phyloP scores from a whole-genome alignment of 2,329 filamentous ascomycete genomes.

The Hymenoscyphus linearis region DNA sequence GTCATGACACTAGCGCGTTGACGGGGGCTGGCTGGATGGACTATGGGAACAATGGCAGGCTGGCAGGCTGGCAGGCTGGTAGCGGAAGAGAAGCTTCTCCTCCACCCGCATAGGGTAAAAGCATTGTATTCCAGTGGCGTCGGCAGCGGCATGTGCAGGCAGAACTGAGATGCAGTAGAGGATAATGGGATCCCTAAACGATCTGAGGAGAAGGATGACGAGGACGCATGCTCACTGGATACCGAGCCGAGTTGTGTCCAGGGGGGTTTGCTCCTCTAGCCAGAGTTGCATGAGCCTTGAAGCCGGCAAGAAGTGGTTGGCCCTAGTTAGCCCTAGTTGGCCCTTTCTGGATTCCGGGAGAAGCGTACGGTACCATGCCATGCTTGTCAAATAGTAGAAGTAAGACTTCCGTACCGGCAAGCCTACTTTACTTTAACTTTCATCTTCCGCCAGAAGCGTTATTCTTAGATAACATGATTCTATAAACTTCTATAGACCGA shows the following conservation, averaged over 20 bases:
- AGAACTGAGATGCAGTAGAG: not conserved
- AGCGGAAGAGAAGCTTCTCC: not conserved
- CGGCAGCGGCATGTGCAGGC: slow-evolving; percentile 1
- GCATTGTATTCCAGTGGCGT: slow-evolving; percentile 1
- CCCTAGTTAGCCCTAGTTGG: too few relatives aligned
- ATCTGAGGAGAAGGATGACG: not conserved
- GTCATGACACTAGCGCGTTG: not conserved
- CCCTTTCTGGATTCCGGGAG: slow-evolving; percentile 1
- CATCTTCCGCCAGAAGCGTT: not conserved
- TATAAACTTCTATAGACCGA: too few relatives aligned
- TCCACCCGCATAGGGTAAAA: not conserved
- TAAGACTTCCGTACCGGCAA: not conserved
- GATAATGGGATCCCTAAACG: not conserved
- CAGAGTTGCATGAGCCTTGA: not conserved
- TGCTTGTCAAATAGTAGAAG: not conserved
- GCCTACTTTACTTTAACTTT: not conserved
- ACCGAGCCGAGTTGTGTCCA: slow-evolving; percentile 3
- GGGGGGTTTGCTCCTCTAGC: not conserved
- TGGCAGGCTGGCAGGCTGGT: too few relatives aligned
- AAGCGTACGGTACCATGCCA: not conserved
- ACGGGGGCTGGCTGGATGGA: not conserved
- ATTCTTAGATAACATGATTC: not conserved
- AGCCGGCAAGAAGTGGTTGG: not conserved
- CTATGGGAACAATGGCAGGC: not conserved
- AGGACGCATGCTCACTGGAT: slow-evolving; percentile 3